Conservation (phyloP, 257 asterid species). For the Fraxinus anomala region DNA sequence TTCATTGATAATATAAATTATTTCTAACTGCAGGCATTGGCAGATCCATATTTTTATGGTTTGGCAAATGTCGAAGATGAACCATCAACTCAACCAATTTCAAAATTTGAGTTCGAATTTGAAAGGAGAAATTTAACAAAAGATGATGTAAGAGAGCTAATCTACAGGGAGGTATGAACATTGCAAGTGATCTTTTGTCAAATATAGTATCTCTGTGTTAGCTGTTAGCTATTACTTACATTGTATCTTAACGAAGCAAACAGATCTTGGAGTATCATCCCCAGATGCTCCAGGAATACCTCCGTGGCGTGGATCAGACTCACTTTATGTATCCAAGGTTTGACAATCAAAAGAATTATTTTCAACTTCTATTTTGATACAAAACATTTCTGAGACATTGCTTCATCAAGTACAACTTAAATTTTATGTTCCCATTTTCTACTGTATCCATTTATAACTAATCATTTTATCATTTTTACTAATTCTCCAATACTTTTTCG, state of each 20-base stretch:
- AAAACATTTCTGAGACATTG: neutral
- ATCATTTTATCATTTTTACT: neutral
- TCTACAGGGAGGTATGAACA: conserved; percentile 81
- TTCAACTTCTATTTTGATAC: conserved; percentile 25
- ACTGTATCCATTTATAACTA: neutral
- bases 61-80: conserved; percentile 84
- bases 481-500: neutral
- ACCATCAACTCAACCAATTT: conserved; percentile 75
- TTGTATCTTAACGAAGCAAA: conserved; percentile 43
- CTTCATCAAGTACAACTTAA: neutral
- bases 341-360: conserved; percentile 37
- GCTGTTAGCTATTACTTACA: conserved; percentile 45
- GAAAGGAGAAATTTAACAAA: conserved; percentile 75
- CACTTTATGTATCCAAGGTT: conserved; percentile 99
- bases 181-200: conserved; percentile 24
- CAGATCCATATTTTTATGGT: conserved; percentile 82
- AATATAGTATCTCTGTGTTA: conserved; percentile 24
- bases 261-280: conserved; percentile 99
- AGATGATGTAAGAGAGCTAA: conserved; percentile 82
- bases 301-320: conserved; percentile 80
- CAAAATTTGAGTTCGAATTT: conserved; percentile 89
- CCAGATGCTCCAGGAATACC: conserved; percentile 97
- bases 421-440: neutral
- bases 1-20: conserved; percentile 22
- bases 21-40: conserved; percentile 61